Evolutionary conservation across 176 grass and related monocot genomes (phyloP), one percentile per base, ranked within the genome.

Genomic region (maize (Zea mays)): DNA sequence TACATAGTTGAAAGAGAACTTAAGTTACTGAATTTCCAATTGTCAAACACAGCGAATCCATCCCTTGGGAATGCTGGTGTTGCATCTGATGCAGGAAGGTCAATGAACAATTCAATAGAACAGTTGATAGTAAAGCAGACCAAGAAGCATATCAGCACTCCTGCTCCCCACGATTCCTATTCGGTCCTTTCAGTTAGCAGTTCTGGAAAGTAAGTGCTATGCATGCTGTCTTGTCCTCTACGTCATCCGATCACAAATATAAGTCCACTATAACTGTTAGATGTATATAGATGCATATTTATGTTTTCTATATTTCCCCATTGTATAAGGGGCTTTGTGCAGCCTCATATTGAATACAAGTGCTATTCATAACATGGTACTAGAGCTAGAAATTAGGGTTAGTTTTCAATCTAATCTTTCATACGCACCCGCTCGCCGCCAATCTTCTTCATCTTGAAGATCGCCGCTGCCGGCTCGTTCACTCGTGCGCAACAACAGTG

Each of bases 1-100:
- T 95, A 93, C 80, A 92, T 93, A 81, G 92, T 99, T 79, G 96
- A 99, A 89, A 95, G 96, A 74, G 96, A 99, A 84, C 92, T 99
- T 43, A 92, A 90, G 67, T 85, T 99, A 71, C 83, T 99, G 51
- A 95, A 95, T 77, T 99, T 99, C 63, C 92, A 99, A 72, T 83
- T 95, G 66, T 92, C 90, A 77, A 99, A 87, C 82, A 95, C 74
- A 64, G 77, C 87, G 80, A 95, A 95, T 88, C 87, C 89, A 52
- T 92, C 91, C 82, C 82, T 94, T 37, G 87, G 81, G 46, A 87
- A 82, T 77, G 62, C 85, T 37, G 76, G 80, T 64, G 71, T 85
- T 16, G 37, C 83, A 78, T 81, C 87, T 62, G 92, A 92, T 82
- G 71, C 78, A 61, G 92, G 83, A 82, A 93, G 91, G 73, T 69